Evolutionary conservation across 768 basidiomycete species (phyloP).

Genomic region (Leccinum variicolor): DNA sequence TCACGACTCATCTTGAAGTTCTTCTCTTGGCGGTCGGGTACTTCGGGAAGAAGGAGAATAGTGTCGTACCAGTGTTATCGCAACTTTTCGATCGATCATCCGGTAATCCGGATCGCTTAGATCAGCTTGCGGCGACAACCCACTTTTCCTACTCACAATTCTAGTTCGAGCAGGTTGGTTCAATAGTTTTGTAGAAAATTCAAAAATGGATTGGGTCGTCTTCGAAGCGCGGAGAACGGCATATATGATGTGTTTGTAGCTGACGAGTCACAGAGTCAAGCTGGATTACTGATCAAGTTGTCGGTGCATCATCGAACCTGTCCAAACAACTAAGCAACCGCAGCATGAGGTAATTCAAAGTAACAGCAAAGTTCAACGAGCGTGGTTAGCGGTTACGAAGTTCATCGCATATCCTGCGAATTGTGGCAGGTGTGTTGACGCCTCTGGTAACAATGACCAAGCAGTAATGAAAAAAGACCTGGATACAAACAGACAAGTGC

Average conservation of each 20-base stretch:
- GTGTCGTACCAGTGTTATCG: neutral
- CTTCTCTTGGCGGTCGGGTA: conserved; percentile 45
- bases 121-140: neutral
- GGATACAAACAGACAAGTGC: conserved; percentile 11
- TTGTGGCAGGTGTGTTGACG: neutral
- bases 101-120: neutral
- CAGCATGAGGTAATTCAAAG: conserved; percentile 48
- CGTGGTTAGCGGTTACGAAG: conserved; percentile 44
- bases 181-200: neutral
- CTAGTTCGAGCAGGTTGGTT: too few species aligned
- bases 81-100: neutral
- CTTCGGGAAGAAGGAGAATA: conserved; percentile 26
- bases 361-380: conserved; percentile 58
- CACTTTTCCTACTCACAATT: too few species aligned
- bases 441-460: neutral
- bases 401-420: neutral
- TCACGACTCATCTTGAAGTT: conserved; percentile 59
- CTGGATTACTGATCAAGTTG: neutral
- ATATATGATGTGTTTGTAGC: neutral
- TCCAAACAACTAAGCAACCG: conserved; percentile 38
- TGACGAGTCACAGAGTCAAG: neutral
- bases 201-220: neutral
- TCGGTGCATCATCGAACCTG: conserved; percentile 5
- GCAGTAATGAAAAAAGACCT: neutral
- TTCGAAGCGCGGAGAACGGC: neutral